phyloP scores from a whole-genome alignment of 225 moss, liverwort and hornwort species.

The Pleurozium schreberi region DNA sequence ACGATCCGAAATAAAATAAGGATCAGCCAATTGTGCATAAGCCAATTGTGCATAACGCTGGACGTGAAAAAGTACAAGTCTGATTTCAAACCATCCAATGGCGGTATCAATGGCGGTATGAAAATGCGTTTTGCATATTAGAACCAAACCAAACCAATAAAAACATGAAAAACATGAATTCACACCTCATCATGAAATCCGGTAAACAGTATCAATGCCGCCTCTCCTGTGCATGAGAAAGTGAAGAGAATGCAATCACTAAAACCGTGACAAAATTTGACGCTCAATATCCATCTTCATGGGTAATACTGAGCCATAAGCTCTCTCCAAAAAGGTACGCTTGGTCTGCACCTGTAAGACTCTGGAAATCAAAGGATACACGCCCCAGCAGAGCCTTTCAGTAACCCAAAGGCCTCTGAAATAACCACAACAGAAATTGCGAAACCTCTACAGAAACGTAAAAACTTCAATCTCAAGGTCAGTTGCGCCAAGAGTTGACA shows the following conservation, averaged over 20 bases:
- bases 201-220: neutral
- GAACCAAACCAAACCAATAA: neutral
- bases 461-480: neutral
- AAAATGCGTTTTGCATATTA: neutral
- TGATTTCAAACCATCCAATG: neutral
- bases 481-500: neutral
- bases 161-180: neutral
- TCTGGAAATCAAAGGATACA: slow-evolving; percentile 22
- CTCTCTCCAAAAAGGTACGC: slow-evolving; percentile 30
- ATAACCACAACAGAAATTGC: neutral
- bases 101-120: too few relatives aligned
- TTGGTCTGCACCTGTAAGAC: slow-evolving; percentile 42
- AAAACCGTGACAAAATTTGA: slow-evolving; percentile 55
- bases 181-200: neutral
- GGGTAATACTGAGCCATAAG: slow-evolving; percentile 49
- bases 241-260: neutral
- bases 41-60: neutral
- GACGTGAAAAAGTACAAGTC: neutral
- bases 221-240: neutral
- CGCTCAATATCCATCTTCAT: slow-evolving; percentile 65
- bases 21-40: neutral
- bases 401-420: neutral
- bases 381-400: neutral
- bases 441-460: neutral
- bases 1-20: neutral